These are phyloP conservation scores for Soucietia sequanensis DNA, from an alignment of 805 yeast species.

Conservation along the genomic window DNA sequence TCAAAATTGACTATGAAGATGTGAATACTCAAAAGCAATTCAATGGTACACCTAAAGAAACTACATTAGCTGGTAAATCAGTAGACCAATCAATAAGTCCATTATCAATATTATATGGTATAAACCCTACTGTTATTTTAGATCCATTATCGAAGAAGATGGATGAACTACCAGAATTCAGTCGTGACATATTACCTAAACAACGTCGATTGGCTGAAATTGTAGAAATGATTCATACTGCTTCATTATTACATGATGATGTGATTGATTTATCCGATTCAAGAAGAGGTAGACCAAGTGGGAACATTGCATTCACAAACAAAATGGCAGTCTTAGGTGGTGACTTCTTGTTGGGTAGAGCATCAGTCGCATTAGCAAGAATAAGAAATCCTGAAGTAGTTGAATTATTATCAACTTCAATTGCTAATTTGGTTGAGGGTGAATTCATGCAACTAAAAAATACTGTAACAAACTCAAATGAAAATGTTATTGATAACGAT, in stretches of 20 bases:
- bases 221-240: conserved; percentile 98
- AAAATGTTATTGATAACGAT: conserved; percentile 46
- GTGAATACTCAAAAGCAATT: conserved; percentile 65
- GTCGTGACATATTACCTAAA: conserved; percentile 85
- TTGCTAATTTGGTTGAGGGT: conserved; percentile 96
- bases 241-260: conserved; percentile 92
- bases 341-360: conserved; percentile 91
- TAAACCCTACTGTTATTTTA: conserved; percentile 77
- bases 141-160: conserved; percentile 85
- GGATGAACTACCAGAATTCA: conserved; percentile 61
- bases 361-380: conserved; percentile 93
- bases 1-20: conserved; percentile 60
- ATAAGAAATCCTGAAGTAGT: conserved; percentile 96
- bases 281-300: conserved; percentile 86
- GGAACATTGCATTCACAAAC: conserved; percentile 91
- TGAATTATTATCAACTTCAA: conserved; percentile 90
- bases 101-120: conserved; percentile 79
- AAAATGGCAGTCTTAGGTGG: conserved; percentile 98
- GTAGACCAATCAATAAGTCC: conserved; percentile 73
- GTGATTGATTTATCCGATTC: conserved; percentile 90
- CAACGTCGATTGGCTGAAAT: conserved; percentile 96
- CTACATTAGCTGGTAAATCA: conserved; percentile 59
- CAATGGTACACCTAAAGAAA: conserved; percentile 52
- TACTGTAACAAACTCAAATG: conserved; percentile 62
- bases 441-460: conserved; percentile 98